Percentiles rank a stretch among this genome's conserved stretches.
These are phyloP conservation scores for Multifurca ochricompacta DNA, from an alignment of 768 basidiomycete genomes.

Conservation along the genomic window DNA sequence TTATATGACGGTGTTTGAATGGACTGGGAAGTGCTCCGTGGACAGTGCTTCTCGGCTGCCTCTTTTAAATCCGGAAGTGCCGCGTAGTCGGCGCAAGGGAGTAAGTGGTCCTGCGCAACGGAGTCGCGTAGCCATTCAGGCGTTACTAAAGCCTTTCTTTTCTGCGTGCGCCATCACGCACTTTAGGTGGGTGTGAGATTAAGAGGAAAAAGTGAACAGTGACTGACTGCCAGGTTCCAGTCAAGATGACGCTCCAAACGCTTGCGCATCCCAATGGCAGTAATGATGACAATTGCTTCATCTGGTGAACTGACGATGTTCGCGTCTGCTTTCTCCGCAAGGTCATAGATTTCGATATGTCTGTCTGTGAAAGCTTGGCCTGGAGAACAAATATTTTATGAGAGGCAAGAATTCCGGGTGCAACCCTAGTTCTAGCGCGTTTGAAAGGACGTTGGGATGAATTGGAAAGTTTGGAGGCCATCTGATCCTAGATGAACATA, in stretches of 20 bases:
- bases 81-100: slow-evolving; percentile 50
- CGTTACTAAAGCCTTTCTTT: slow-evolving; percentile 57
- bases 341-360: slow-evolving; percentile 25
- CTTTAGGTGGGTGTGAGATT: neutral
- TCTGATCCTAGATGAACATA: neutral
- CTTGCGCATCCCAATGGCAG: slow-evolving; percentile 55
- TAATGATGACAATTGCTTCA: slow-evolving; percentile 59
- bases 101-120: slow-evolving; percentile 32
- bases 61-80: slow-evolving; percentile 46
- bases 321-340: slow-evolving; percentile 26
- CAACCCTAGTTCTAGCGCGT: neutral
- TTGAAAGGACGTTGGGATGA: neutral
- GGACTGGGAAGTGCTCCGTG: slow-evolving; percentile 24
- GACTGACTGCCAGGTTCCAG: slow-evolving; percentile 57
- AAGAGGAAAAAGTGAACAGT: neutral
- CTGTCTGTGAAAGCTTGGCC: slow-evolving; percentile 25
- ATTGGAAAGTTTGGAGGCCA: slow-evolving; percentile 5
- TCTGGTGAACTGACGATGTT: slow-evolving; percentile 33
- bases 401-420: slow-evolving; percentile 11
- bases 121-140: slow-evolving; percentile 67
- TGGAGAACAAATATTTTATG: slow-evolving; percentile 14
- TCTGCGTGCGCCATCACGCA: slow-evolving; percentile 31
- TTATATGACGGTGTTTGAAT: neutral
- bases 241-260: slow-evolving; percentile 63
- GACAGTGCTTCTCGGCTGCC: slow-evolving; percentile 39